Base-by-base conservation (phyloP, 2,329 filamentous ascomycete genomes). In the Cercospora zeae-maydis region DNA sequence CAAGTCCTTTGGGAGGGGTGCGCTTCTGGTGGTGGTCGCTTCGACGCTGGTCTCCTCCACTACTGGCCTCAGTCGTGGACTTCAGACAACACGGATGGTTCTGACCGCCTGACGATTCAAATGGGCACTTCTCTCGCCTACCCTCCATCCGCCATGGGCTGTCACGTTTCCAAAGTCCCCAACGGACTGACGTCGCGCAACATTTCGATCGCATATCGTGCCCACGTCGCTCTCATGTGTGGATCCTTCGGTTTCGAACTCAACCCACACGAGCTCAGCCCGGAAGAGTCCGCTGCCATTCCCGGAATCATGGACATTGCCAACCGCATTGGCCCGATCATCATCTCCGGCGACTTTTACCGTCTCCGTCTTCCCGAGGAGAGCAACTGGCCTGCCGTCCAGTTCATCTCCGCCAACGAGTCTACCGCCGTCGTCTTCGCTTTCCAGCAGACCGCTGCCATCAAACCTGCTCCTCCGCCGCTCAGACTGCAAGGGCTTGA, bases 31-130 rank as follows among this genome's bases (percentile, higher is more conserved):
- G 86, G 86, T 7, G 86, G 84, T 0, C 82, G 86, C 27, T 88
- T 89, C 63, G 86, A 89, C 63, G 76, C 86, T 0, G 86, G 86
- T 0, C 75, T 88, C 1, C 77, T 88, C 1, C 82, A 87, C 64
- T 88, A 86, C 74, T 88, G 86, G 77, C 84, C 86, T 0, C 86
- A 88, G 70, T 79, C 84, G 65, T 88, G 86, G 86, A 86, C 86
- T 0, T 86, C 83, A 0, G 86, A 88, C 68, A 82, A 88, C 71
- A 88, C 85, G 0, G 86, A 89, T 68, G 86, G 82, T 0, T 75
- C 86, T 0, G 81, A 87, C 60, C 82, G 86, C 2, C 78, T 89
- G 16, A 78, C 78, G 14, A 88, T 88, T 57, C 86, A 89, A 61
- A 81, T 88, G 58, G 86, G 86, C 9, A 88, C 85, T 0, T 86